Conservation (phyloP, 768 basidiomycete genomes). For the Inosperma sp. region DNA sequence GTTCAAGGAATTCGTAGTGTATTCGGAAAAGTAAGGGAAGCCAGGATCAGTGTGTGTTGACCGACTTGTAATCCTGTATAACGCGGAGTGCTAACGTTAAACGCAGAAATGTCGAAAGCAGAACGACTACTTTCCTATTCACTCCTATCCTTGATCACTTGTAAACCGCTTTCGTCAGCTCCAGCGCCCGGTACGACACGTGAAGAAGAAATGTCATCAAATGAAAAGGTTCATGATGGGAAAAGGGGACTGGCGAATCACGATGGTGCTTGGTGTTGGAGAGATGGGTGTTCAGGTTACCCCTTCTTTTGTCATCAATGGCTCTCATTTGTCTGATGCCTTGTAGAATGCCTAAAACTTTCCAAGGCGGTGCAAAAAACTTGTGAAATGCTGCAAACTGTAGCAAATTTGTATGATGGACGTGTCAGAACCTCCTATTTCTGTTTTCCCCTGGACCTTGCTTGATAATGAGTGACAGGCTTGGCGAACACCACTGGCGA, state of each 20-base stretch:
- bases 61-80: neutral
- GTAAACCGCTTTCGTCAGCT: constrained; percentile 52
- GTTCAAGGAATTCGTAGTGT: constrained; percentile 62
- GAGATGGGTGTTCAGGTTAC: constrained; percentile 67
- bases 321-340: neutral
- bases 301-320: neutral
- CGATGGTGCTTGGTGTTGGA: constrained; percentile 86
- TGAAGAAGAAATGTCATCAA: constrained; percentile 39
- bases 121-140: constrained; percentile 72
- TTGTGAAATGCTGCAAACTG: constrained; percentile 64
- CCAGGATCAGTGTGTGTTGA: constrained; percentile 55
- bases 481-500: constrained; percentile 62
- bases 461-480: constrained; percentile 42
- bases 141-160: constrained; percentile 68
- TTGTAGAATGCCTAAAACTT: constrained; percentile 65
- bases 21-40: constrained; percentile 60
- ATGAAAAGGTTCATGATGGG: constrained; percentile 23
- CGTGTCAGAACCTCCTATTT: constrained; percentile 46
- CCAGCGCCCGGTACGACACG: constrained; percentile 45
- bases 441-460: neutral
- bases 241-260: constrained; percentile 59
- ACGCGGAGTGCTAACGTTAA: neutral
- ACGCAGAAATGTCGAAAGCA: constrained; percentile 72
- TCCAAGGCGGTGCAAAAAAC: constrained; percentile 77
- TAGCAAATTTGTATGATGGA: constrained; percentile 76